phyloP scores from a whole-genome alignment of 352 stramenopile genomes.

The Phytophthora sp. region DNA sequence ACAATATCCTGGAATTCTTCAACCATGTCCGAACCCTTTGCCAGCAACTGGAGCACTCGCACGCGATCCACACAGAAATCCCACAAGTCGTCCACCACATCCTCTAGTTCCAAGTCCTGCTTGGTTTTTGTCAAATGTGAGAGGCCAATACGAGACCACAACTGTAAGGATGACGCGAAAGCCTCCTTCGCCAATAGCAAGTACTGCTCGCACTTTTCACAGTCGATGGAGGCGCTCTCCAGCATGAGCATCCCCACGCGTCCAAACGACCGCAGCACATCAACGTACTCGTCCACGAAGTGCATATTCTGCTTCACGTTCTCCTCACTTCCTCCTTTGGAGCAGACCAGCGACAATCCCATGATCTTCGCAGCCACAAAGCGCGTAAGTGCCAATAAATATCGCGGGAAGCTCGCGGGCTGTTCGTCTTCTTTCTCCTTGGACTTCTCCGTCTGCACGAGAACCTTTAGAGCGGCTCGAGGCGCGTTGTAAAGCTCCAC shows the following conservation, averaged over 20 bases:
- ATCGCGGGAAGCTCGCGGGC: slow-evolving; percentile 17
- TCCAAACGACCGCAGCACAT: slow-evolving; percentile 76
- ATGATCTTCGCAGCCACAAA: slow-evolving; percentile 75
- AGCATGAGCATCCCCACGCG: slow-evolving; percentile 70
- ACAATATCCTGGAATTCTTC: slow-evolving; percentile 39
- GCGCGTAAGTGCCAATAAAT: slow-evolving; percentile 45
- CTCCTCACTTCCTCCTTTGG: slow-evolving; percentile 14
- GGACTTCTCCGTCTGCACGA: slow-evolving; percentile 27
- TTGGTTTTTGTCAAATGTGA: slow-evolving; percentile 74
- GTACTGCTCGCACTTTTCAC: slow-evolving; percentile 57
- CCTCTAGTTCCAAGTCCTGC: slow-evolving; percentile 64
- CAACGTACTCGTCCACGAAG: slow-evolving; percentile 69
- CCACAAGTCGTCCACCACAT: slow-evolving; percentile 82
- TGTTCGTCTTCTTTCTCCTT: background rate
- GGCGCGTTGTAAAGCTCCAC: slow-evolving; percentile 78
- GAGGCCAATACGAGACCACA: slow-evolving; percentile 74
- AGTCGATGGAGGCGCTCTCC: slow-evolving; percentile 56
- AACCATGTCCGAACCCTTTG: slow-evolving; percentile 5
- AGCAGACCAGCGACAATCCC: slow-evolving; percentile 51
- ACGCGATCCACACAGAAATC: slow-evolving; percentile 76
- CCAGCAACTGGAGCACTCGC: slow-evolving; percentile 50
- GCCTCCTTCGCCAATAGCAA: slow-evolving; percentile 60
- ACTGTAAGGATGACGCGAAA: slow-evolving; percentile 46
- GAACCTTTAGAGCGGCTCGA: slow-evolving; percentile 42
- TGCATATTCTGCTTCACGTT: slow-evolving; percentile 23